Percentiles rank a stretch among this genome's conserved stretches.
Evolutionary conservation across 371 early-diverging fungal species (phyloP).

Genomic region (Entomophthora muscae): DNA sequence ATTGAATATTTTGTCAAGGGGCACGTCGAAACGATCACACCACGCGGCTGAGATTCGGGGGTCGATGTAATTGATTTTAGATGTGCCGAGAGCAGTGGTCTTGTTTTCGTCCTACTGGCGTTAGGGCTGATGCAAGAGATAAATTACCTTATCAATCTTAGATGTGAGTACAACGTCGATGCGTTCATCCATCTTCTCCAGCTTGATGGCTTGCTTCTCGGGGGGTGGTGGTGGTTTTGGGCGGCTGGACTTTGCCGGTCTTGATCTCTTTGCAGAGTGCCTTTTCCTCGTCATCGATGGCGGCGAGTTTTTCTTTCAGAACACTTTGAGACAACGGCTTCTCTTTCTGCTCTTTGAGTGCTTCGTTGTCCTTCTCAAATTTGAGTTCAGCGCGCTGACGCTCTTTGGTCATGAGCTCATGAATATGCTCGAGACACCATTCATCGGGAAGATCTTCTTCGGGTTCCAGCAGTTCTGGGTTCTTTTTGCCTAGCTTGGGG

Average conservation of each 20-base stretch:
- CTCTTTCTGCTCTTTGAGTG: conserved; percentile 33
- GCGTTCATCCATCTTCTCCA: conserved; percentile 41
- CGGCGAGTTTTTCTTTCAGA: conserved; percentile 32
- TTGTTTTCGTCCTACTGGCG: conserved; percentile 80
- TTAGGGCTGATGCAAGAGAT: not conserved
- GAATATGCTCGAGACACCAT: conserved; percentile 45
- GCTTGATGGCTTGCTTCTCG: conserved; percentile 39
- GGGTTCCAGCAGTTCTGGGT: conserved; percentile 32
- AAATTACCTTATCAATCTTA: conserved; percentile 55
- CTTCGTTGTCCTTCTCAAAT: conserved; percentile 55
- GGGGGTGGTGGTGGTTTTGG: conserved; percentile 21
- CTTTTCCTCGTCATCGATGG: conserved; percentile 23
- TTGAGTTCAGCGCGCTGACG: conserved; percentile 32
- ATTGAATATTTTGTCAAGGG: conserved; percentile 82
- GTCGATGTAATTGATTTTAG: conserved; percentile 96
- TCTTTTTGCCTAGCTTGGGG: conserved; percentile 52
- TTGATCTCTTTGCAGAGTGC: conserved; percentile 28
- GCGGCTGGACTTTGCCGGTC: conserved; percentile 18
- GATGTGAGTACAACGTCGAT: conserved; percentile 43
- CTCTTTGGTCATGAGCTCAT: conserved; percentile 31
- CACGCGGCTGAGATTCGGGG: conserved; percentile 90
- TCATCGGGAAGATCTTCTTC: conserved; percentile 72
- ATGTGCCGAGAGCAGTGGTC: conserved; percentile 87
- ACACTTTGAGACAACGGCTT: conserved; percentile 26
- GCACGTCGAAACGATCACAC: conserved; percentile 75